A percentile compares a stretch with the other conserved stretches of the same genome.
These are phyloP conservation scores for Boehmeria nivea DNA, from an alignment of 306 rosid genomes.

Conservation along the genomic window DNA sequence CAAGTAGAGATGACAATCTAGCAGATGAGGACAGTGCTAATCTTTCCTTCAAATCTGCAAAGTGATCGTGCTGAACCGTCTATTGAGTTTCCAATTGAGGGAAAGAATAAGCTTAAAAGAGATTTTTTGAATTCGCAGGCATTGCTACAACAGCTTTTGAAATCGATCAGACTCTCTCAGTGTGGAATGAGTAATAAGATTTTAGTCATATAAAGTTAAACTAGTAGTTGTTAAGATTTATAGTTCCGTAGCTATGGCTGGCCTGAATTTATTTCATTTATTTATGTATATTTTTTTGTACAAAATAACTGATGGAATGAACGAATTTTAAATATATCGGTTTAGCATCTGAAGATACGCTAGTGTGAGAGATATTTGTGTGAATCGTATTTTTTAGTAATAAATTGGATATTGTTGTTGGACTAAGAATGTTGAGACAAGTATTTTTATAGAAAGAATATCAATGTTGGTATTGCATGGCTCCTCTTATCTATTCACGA, in stretches of 20 bases:
- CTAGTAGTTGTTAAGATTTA: not conserved
- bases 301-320: not conserved
- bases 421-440: not conserved
- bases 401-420: not conserved
- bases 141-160: not conserved
- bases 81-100: constrained; percentile 5
- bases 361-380: not conserved
- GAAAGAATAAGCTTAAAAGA: constrained; percentile 14
- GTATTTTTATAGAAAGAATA: too few relatives aligned
- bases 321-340: not conserved
- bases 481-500: too few relatives aligned
- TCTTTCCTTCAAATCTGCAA: constrained; percentile 25
- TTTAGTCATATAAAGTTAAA: not conserved
- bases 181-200: not conserved
- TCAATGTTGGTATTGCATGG: too few relatives aligned
- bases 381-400: not conserved
- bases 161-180: not conserved
- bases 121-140: not conserved
- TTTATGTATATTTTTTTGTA: not conserved
- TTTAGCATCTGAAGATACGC: too few relatives aligned
- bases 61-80: constrained; percentile 20
- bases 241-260: not conserved
- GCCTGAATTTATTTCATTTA: not conserved
- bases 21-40: constrained; percentile 14
- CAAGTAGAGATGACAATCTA: constrained; percentile 16